These are phyloP conservation scores for Daldinia grandis DNA, from an alignment of 495 filamentous ascomycete species.

Conservation along the genomic window DNA sequence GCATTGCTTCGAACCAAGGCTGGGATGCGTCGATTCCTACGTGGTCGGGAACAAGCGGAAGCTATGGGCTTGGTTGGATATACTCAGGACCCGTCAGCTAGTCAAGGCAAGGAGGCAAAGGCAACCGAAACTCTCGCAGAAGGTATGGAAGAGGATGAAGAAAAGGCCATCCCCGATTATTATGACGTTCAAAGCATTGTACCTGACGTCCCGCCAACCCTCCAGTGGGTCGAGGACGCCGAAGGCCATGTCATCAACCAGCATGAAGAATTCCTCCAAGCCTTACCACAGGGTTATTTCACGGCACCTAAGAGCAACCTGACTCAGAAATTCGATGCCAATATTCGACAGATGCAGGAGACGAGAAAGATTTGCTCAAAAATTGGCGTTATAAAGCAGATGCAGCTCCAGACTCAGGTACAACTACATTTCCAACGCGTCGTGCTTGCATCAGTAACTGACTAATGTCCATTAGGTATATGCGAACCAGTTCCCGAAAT, in stretches of 20 bases:
- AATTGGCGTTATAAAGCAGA: slow-evolving; percentile 97
- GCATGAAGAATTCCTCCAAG: slow-evolving; percentile 78
- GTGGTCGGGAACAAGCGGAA: slow-evolving; percentile 70
- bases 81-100: slow-evolving; percentile 55
- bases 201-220: slow-evolving; percentile 77
- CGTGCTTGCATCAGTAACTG: not conserved
- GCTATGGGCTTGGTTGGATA: slow-evolving; percentile 50
- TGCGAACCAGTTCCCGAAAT: slow-evolving; percentile 97
- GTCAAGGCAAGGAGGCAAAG: slow-evolving; percentile 52
- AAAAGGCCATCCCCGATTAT: slow-evolving; percentile 85
- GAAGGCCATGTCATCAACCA: slow-evolving; percentile 87
- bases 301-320: slow-evolving; percentile 78
- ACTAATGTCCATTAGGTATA: slow-evolving; percentile 73
- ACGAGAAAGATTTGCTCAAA: slow-evolving; percentile 95
- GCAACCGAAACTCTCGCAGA: slow-evolving; percentile 81
- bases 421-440: slow-evolving; percentile 21
- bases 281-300: slow-evolving; percentile 79
- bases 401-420: slow-evolving; percentile 98
- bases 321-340: slow-evolving; percentile 82
- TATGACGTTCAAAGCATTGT: slow-evolving; percentile 88
- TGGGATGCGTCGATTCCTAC: slow-evolving; percentile 76
- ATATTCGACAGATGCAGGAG: slow-evolving; percentile 95
- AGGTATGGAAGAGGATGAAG: slow-evolving; percentile 87
- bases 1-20: slow-evolving; percentile 79
- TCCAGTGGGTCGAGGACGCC: slow-evolving; percentile 86